Conservation (phyloP, 345 rosid genomes). For the Gossypium raimondii region DNA sequence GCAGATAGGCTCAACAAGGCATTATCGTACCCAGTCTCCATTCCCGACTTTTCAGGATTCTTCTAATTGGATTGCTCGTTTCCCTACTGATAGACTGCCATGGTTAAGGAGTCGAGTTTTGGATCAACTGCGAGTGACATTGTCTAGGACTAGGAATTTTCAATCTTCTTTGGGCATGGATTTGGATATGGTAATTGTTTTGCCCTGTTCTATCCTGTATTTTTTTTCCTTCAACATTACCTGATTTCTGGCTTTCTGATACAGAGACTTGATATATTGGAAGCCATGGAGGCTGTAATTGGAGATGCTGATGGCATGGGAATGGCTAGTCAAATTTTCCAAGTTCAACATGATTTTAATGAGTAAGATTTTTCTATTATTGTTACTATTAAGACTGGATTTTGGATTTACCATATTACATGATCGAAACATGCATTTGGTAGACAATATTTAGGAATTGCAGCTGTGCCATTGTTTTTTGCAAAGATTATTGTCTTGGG, state of each 20-base stretch:
- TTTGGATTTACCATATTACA: neutral
- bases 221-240: constrained; percentile 6
- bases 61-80: constrained; percentile 48
- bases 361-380: constrained; percentile 50
- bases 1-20: constrained; percentile 38
- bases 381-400: neutral
- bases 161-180: constrained; percentile 66
- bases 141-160: constrained; percentile 42
- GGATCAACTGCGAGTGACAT: constrained; percentile 34
- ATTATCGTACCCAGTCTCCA: constrained; percentile 36
- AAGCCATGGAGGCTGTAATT: constrained; percentile 62
- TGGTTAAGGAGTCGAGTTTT: constrained; percentile 43
- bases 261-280: constrained; percentile 80
- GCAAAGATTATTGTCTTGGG: neutral
- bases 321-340: constrained; percentile 36
- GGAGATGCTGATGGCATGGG: constrained; percentile 40
- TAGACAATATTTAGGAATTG: neutral
- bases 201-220: neutral
- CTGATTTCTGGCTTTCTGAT: constrained; percentile 21
- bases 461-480: neutral
- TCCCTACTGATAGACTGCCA: constrained; percentile 40
- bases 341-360: constrained; percentile 74
- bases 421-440: neutral
- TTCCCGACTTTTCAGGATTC: constrained; percentile 34
- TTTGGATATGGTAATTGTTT: constrained; percentile 55